A percentile compares a stretch with the other conserved stretches of the same genome.
Evolutionary conservation across 2,329 filamentous ascomycete genomes (phyloP).

Genomic region (Diaporthe eres): DNA sequence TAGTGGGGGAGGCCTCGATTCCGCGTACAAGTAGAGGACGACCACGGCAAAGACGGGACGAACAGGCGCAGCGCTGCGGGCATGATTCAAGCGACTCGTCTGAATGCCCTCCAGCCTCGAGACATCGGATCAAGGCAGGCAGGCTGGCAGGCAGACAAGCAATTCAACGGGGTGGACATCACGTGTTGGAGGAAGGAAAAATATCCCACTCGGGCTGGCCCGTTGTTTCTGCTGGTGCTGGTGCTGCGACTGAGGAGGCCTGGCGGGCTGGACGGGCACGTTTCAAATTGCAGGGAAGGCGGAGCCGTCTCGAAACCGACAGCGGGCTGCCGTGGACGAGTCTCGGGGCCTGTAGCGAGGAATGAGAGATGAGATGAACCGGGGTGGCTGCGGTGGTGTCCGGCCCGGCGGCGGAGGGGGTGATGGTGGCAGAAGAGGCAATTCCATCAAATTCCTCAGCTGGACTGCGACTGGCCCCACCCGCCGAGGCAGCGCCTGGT

Average conservation of each 20-base stretch:
- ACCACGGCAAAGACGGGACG: neutral
- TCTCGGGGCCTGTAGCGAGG: constrained; percentile 23
- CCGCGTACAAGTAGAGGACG: neutral
- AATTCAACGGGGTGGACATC: neutral
- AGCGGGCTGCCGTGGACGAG: constrained; percentile 16
- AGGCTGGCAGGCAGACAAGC: neutral
- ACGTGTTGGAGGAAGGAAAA: neutral
- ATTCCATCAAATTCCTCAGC: neutral
- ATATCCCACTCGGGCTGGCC: constrained; percentile 10
- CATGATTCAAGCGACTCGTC: neutral
- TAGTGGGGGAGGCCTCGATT: neutral
- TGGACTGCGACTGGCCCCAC: neutral
- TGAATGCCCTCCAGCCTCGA: neutral
- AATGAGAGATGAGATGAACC: constrained; percentile 24
- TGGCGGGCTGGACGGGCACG: constrained; percentile 6
- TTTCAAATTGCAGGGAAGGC: constrained; percentile 31
- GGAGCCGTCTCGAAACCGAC: constrained; percentile 31
- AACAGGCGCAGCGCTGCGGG: neutral
- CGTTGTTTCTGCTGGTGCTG: neutral
- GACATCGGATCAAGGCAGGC: neutral
- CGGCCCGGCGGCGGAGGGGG: constrained; percentile 1
- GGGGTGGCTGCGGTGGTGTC: neutral
- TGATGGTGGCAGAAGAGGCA: neutral
- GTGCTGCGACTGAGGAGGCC: constrained; percentile 1
- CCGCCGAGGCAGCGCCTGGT: neutral